A percentile compares a stretch with the other conserved stretches of the same genome.
phyloP scores from a whole-genome alignment of 2,329 filamentous ascomycete genomes.

The Ceratocystis destructans region DNA sequence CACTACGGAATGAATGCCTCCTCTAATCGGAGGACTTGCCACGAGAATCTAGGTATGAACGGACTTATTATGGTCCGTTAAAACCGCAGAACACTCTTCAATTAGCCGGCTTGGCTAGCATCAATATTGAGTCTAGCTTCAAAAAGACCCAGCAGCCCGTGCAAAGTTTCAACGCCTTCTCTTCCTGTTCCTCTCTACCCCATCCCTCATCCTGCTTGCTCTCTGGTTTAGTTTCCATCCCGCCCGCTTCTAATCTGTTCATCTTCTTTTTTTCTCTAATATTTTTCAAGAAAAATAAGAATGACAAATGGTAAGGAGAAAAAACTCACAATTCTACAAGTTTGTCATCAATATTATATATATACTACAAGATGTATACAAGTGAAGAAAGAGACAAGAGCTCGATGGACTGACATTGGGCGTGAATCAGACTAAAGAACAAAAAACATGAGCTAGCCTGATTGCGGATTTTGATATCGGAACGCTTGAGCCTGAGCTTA shows the following conservation, averaged over 20 bases:
- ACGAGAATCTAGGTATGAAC: background rate
- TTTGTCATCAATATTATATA: too few relatives aligned
- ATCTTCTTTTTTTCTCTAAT: background rate
- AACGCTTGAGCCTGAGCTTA: background rate
- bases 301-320: too few relatives aligned
- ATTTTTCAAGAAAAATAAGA: too few relatives aligned
- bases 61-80: background rate
- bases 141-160: background rate
- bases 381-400: too few relatives aligned
- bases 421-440: background rate
- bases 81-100: background rate
- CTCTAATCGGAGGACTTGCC: too few relatives aligned
- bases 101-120: background rate
- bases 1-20: too few relatives aligned
- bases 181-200: background rate
- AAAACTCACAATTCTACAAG: too few relatives aligned
- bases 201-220: background rate
- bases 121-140: background rate
- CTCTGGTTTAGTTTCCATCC: background rate
- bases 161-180: background rate
- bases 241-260: background rate
- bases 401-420: background rate
- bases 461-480: background rate
- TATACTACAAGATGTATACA: too few relatives aligned
- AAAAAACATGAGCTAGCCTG: background rate